Conservation (phyloP, 345 rosid species). For the Pistacia integerrima region DNA sequence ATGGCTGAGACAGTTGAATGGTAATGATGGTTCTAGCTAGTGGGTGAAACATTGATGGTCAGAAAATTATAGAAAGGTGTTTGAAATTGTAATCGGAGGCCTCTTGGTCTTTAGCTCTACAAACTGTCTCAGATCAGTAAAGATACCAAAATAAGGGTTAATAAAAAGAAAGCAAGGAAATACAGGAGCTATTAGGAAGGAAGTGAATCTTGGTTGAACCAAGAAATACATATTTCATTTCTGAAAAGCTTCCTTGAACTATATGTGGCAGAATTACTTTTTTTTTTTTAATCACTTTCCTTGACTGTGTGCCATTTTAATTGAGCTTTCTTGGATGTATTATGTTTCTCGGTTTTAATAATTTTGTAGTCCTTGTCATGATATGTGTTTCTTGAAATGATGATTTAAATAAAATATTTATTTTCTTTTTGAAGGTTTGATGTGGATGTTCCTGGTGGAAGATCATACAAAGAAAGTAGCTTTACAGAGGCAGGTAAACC, state of each 20-base stretch:
- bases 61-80: no score
- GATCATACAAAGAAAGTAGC: constrained; percentile 78
- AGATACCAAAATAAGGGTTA: no score
- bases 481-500: constrained; percentile 83
- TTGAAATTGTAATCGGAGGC: no score
- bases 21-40: no score
- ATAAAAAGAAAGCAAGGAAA: no score
- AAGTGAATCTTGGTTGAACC: neutral
- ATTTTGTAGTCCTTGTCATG: neutral
- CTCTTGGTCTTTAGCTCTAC: no score
- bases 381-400: neutral
- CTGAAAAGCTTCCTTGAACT: neutral
- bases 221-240: neutral
- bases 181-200: neutral
- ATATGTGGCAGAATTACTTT: neutral
- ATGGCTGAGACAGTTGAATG: no score
- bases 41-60: no score
- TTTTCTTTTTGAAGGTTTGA: constrained; percentile 64
- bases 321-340: neutral
- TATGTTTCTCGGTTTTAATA: neutral
- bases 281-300: neutral
- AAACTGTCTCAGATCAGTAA: no score
- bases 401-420: constrained; percentile 1
- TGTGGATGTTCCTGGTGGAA: constrained; percentile 92
- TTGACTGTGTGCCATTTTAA: neutral